phyloP scores from a whole-genome alignment of 495 filamentous ascomycete species.

The Talaromyces ruber region DNA sequence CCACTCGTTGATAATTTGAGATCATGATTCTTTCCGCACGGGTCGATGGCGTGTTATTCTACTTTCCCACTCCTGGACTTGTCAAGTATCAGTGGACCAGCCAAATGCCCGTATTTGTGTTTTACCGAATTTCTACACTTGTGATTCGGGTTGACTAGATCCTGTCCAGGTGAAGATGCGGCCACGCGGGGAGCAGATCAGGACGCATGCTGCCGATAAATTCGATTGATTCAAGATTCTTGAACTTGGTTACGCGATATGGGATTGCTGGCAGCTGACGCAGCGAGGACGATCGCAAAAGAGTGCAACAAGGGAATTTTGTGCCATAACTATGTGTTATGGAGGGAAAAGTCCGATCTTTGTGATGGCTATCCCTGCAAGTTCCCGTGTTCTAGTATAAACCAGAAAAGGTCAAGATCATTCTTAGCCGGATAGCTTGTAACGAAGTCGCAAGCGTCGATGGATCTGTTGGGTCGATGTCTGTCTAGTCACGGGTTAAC shows the following conservation, averaged over 20 bases:
- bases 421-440: not conserved
- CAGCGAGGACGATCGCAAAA: not conserved
- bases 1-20: not conserved
- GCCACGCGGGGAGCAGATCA: not conserved
- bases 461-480: not conserved
- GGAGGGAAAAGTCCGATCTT: not conserved
- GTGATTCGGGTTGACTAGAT: not conserved
- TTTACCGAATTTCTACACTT: not conserved
- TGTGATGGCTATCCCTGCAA: not conserved
- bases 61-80: not conserved
- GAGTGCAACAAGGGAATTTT: not conserved
- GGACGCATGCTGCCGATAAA: not conserved
- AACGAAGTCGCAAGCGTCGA: not conserved
- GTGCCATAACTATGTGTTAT: not conserved
- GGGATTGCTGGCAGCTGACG: not conserved
- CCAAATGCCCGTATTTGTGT: not conserved
- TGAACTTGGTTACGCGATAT: not conserved
- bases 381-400: not conserved
- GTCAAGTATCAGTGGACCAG: not conserved
- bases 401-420: not conserved
- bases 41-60: not conserved
- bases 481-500: not conserved
- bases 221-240: not conserved
- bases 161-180: not conserved
- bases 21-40: not conserved